These are phyloP conservation scores for Rhododendron vialii DNA, from an alignment of 148 eudicot genomes.

Conservation along the genomic window DNA sequence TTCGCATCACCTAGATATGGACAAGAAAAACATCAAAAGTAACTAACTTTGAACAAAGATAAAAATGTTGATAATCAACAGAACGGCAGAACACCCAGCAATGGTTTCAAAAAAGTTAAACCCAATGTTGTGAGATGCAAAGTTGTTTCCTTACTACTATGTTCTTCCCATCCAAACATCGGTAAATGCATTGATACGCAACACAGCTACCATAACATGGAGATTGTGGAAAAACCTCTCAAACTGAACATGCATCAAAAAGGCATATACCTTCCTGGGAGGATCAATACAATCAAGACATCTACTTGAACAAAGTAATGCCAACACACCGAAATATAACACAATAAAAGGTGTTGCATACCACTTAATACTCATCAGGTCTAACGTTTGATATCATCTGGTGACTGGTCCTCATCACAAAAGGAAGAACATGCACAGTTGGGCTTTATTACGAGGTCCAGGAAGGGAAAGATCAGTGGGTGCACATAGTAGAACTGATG, in stretches of 20 bases:
- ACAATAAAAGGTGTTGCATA: background rate
- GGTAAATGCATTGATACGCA: background rate
- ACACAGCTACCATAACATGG: background rate
- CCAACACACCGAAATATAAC: background rate
- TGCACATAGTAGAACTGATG: background rate
- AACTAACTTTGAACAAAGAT: background rate
- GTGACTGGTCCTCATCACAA: background rate
- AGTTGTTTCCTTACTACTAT: background rate
- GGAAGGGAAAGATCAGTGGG: background rate
- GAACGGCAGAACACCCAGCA: background rate
- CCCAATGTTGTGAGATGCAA: background rate
- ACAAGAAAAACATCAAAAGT: background rate
- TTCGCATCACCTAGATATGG: slow-evolving; percentile 73
- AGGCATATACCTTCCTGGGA: background rate
- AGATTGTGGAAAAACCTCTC: background rate
- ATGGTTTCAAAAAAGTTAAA: background rate
- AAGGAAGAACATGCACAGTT: background rate
- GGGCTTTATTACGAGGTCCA: background rate
- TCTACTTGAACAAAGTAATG: background rate
- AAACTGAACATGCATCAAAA: background rate
- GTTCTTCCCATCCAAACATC: background rate
- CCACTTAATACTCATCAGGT: background rate
- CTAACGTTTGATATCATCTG: background rate
- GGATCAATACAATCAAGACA: background rate
- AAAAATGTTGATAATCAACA: background rate